Conservation (phyloP, 2,329 filamentous ascomycete species). For the Aspergillus japonicus region DNA sequence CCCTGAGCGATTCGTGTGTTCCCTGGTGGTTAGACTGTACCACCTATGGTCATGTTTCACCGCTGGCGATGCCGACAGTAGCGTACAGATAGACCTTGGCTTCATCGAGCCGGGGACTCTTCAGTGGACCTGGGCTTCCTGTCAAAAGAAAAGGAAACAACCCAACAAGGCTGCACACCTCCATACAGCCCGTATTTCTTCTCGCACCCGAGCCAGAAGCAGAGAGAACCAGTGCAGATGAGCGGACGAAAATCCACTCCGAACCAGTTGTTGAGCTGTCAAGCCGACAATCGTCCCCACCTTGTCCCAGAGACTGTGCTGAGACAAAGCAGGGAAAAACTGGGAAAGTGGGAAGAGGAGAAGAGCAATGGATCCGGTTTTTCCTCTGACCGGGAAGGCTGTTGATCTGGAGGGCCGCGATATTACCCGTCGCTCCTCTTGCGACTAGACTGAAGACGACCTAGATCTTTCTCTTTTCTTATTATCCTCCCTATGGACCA, state of each 20-base stretch:
- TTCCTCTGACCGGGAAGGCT: background rate
- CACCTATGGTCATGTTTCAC: constrained; percentile 4
- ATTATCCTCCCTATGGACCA: background rate
- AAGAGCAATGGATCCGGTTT: background rate
- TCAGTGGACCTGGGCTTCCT: background rate
- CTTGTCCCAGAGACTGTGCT: background rate
- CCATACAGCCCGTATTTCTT: background rate
- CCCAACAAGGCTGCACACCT: background rate
- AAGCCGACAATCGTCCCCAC: background rate
- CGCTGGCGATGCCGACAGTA: background rate
- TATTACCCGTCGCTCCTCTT: background rate
- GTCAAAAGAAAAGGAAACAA: background rate
- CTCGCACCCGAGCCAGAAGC: background rate
- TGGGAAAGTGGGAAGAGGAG: background rate
- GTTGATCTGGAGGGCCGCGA: background rate
- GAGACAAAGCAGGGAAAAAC: background rate
- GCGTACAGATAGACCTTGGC: background rate
- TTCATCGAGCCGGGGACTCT: background rate
- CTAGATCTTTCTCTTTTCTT: background rate
- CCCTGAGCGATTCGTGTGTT: background rate
- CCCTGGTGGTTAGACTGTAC: background rate
- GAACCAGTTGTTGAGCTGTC: background rate
- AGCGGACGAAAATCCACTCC: background rate
- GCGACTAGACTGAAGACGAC: background rate
- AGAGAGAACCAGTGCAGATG: background rate